Percentiles rank a stretch among this genome's conserved stretches.
phyloP scores from a whole-genome alignment of 1,284 basidiomycete species.

The Fomitopsis pinicola region DNA sequence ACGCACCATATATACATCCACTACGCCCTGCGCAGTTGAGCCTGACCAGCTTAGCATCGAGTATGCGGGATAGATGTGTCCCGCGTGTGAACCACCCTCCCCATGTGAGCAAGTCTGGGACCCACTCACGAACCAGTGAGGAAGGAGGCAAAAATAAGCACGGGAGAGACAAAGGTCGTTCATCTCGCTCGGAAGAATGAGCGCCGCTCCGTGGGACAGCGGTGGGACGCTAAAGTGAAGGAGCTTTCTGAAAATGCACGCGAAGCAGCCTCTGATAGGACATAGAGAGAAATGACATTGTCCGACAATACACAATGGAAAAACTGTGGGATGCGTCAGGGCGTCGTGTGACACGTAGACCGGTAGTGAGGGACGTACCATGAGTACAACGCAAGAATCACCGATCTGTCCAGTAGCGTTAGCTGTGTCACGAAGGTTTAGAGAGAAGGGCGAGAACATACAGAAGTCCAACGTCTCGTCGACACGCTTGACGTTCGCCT shows the following conservation, averaged over 20 bases:
- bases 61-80: slow-evolving; percentile 35
- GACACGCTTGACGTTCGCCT: slow-evolving; percentile 91
- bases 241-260: slow-evolving; percentile 14
- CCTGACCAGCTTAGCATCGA: background rate
- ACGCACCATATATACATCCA: slow-evolving; percentile 1
- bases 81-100: slow-evolving; percentile 53
- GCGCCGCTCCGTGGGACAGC: slow-evolving; percentile 58
- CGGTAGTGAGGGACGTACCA: slow-evolving; percentile 12
- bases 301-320: slow-evolving; percentile 30
- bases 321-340: slow-evolving; percentile 11
- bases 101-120: slow-evolving; percentile 25
- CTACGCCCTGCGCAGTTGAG: slow-evolving; percentile 1
- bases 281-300: slow-evolving; percentile 25
- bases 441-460: slow-evolving; percentile 39
- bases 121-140: slow-evolving; percentile 26
- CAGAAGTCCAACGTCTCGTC: slow-evolving; percentile 97
- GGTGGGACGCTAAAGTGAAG: slow-evolving; percentile 81
- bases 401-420: slow-evolving; percentile 37
- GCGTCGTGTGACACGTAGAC: background rate
- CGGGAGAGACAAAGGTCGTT: slow-evolving; percentile 24
- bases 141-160: slow-evolving; percentile 42
- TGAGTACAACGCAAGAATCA: slow-evolving; percentile 30
- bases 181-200: slow-evolving; percentile 83
- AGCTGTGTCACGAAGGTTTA: slow-evolving; percentile 4
- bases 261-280: background rate